These are phyloP conservation scores for Mycena polygramma DNA, from an alignment of 768 basidiomycete species.

Conservation along the genomic window DNA sequence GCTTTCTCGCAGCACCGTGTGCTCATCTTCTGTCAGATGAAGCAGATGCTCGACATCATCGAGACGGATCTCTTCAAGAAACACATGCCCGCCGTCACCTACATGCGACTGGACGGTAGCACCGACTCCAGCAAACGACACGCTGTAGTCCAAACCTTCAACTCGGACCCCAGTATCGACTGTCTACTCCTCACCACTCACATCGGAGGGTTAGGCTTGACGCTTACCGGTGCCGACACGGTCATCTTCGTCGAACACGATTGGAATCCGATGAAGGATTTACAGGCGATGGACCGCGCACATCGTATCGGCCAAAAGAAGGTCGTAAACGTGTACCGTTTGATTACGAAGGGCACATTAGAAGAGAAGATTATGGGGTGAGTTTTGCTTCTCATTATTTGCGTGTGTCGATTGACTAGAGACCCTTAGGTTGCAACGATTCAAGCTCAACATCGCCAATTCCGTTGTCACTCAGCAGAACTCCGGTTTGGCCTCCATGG, in stretches of 20 bases:
- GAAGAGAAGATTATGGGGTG: conserved; percentile 99
- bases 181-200: conserved; percentile 96
- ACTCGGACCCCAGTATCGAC: conserved; percentile 97
- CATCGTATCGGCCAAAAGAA: conserved; percentile 99
- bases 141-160: conserved; percentile 98
- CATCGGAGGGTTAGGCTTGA: conserved; percentile 96
- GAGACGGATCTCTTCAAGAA: conserved; percentile 92
- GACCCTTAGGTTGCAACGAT: conserved; percentile 86
- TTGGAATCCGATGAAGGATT: conserved; percentile 99
- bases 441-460: conserved; percentile 98
- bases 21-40: conserved; percentile 99
- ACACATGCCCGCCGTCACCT: conserved; percentile 95
- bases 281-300: conserved; percentile 99
- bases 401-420: conserved; percentile 30
- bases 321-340: conserved; percentile 97
- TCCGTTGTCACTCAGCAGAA: conserved; percentile 99
- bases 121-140: conserved; percentile 96
- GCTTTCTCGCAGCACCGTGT: conserved; percentile 96
- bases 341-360: conserved; percentile 96
- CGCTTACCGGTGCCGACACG: conserved; percentile 97
- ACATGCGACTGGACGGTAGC: conserved; percentile 96
- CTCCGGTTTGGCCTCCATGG: conserved; percentile 93
- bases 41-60: conserved; percentile 98
- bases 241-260: conserved; percentile 99
- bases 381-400: conserved; percentile 42